Conservation (phyloP, 345 rosid genomes). For the Populus ilicifolia region DNA sequence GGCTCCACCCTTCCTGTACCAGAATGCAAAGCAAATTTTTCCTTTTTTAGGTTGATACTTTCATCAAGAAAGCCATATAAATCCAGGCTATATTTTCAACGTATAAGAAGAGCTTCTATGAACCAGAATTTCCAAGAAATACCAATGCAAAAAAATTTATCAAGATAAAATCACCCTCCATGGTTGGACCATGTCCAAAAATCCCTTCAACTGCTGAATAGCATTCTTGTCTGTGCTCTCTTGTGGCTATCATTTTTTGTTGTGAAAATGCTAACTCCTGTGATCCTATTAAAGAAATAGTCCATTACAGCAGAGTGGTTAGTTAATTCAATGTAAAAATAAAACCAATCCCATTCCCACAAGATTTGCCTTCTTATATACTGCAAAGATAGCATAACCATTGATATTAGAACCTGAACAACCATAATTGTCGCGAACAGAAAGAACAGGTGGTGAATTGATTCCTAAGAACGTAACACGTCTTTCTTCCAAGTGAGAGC, state of each 20-base stretch:
- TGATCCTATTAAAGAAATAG: conserved; percentile 26
- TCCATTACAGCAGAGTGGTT: neutral
- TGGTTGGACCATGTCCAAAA: conserved; percentile 44
- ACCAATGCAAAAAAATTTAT: conserved; percentile 92
- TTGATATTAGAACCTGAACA: conserved; percentile 29
- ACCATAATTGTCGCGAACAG: conserved; percentile 23
- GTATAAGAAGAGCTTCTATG: neutral
- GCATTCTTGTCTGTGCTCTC: conserved; percentile 66
- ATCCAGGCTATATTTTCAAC: conserved; percentile 1
- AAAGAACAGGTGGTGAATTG: conserved; percentile 68
- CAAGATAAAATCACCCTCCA: conserved; percentile 63
- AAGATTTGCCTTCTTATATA: neutral
- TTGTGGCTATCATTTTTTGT: conserved; percentile 38
- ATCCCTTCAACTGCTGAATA: conserved; percentile 43
- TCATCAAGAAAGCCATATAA: neutral
- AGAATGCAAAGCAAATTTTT: conserved; percentile 10
- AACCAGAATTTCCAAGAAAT: conserved; percentile 9
- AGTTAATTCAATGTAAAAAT: neutral
- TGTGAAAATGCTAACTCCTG: conserved; percentile 25
- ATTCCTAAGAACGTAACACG: conserved; percentile 39
- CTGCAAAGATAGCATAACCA: neutral
- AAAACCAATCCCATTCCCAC: neutral
- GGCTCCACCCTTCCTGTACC: conserved; percentile 90
- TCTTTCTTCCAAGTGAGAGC: conserved; percentile 45
- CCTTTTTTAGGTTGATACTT: neutral